Conservation (phyloP, 1,284 basidiomycete species). For the Schizophyllum commune region DNA sequence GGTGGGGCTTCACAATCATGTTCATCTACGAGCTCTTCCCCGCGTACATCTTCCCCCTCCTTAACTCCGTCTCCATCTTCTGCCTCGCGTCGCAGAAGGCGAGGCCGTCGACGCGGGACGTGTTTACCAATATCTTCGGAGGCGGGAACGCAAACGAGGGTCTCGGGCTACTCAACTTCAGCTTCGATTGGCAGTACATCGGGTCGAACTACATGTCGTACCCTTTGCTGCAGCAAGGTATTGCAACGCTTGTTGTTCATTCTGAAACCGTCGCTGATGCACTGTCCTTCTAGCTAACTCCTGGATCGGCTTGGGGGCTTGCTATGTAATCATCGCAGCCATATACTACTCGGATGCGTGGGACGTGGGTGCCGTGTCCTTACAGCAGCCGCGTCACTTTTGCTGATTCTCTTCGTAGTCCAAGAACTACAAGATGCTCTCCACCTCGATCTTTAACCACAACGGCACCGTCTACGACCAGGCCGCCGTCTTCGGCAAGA, state of each 20-base stretch:
- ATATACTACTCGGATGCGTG: conserved; percentile 57
- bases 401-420: conserved; percentile 26
- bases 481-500: conserved; percentile 41
- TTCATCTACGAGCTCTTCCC: background rate
- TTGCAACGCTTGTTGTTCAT: no score
- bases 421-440: conserved; percentile 51
- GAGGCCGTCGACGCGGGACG: conserved; percentile 29
- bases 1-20: conserved; percentile 43
- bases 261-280: no score
- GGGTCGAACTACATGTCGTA: conserved; percentile 14
- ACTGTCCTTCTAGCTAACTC: conserved; percentile 26
- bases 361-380: conserved; percentile 33
- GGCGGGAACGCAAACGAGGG: conserved; percentile 59
- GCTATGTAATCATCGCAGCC: conserved; percentile 41
- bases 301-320: conserved; percentile 46
- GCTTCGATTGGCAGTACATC: conserved; percentile 60
- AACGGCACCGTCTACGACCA: conserved; percentile 54
- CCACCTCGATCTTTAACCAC: conserved; percentile 49
- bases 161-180: conserved; percentile 46
- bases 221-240: no score
- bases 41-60: conserved; percentile 28
- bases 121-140: conserved; percentile 59
- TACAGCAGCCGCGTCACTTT: no score
- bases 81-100: conserved; percentile 46
- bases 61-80: conserved; percentile 52